These are phyloP conservation scores for Aphanoascus verrucosus DNA, from an alignment of 2,329 filamentous ascomycete genomes.

Conservation along the genomic window DNA sequence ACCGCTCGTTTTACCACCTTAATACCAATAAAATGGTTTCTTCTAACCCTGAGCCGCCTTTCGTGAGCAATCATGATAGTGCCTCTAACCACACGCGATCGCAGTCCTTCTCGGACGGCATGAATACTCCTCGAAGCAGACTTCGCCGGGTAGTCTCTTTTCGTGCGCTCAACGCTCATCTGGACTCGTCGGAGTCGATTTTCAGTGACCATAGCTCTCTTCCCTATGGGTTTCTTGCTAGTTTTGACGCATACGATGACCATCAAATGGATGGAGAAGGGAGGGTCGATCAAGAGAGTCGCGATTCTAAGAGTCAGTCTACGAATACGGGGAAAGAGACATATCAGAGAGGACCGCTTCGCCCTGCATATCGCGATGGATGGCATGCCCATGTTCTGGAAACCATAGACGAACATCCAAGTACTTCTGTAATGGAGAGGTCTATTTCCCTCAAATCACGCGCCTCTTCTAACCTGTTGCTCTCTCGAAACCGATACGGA, in stretches of 20 bases:
- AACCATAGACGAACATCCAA: constrained; percentile 23
- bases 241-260: constrained; percentile 20
- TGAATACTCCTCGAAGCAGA: constrained; percentile 8
- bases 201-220: constrained; percentile 31
- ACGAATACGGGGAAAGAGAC: constrained; percentile 45
- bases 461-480: neutral
- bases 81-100: neutral
- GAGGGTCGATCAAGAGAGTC: neutral
- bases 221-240: constrained; percentile 28
- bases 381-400: constrained; percentile 19
- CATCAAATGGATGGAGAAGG: neutral
- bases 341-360: neutral
- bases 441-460: constrained; percentile 10
- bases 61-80: neutral
- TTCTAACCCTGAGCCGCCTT: neutral
- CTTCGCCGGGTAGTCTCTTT: constrained; percentile 18
- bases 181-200: constrained; percentile 25
- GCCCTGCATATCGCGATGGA: constrained; percentile 14
- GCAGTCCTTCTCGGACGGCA: constrained; percentile 6
- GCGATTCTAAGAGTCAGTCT: neutral
- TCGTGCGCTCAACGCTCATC: constrained; percentile 15
- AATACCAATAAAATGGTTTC: constrained; percentile 5
- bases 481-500: constrained; percentile 12
- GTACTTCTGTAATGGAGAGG: constrained; percentile 17
- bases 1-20: constrained; percentile 8